Base-by-base conservation (phyloP, 352 stramenopile species). In the Phytophthora constricta region DNA sequence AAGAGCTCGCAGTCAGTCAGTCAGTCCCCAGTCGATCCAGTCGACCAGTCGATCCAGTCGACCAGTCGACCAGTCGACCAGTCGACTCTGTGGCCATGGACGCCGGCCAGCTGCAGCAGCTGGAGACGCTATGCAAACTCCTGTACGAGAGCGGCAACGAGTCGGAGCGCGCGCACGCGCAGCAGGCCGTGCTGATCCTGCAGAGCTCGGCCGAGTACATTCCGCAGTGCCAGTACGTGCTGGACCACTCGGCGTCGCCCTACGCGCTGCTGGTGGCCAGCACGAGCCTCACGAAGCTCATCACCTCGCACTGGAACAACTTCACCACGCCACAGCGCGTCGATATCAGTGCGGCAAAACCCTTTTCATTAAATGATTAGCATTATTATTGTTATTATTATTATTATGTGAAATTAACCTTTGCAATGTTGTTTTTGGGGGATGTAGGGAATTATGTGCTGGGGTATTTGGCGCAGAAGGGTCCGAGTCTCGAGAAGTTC, bases 221-320 rank as follows among this genome's bases (percentile, higher is more conserved):
- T 72, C 97, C 97, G 48, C 96, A 98, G 77, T 99, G 96, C 72
- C 97, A 99, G 84, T 99, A 99, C 80, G 98, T 99, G 55, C 87
- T 99, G 17, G 97, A 99, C 82, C 85, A 98, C 63, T 98, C 94
- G 50, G 82, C 91, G 57, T 98, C 93, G 39, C 90, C 97, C 56
- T 99, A 99, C 71, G 97, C 97, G 56, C 82, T 98, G 41, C 86
- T 99, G 1, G 95, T 99, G 17, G 97, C 97, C 27, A 98, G 91
- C 74, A 99, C 97, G 58, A 97, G 84, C 56, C 84, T 99, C 34
- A 99, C 95, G 7, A 97, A 98, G 77, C 90, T 99, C 56, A 98
- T 99, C 63, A 98, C 97, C 26, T 97, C 82, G 26, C 96, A 99
- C 77, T 99, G 97, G 97, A 95, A 95, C 72, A 95, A 95, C 69